Base-by-base conservation (phyloP, 257 asterid genomes). In the Eustoma russellianum region DNA sequence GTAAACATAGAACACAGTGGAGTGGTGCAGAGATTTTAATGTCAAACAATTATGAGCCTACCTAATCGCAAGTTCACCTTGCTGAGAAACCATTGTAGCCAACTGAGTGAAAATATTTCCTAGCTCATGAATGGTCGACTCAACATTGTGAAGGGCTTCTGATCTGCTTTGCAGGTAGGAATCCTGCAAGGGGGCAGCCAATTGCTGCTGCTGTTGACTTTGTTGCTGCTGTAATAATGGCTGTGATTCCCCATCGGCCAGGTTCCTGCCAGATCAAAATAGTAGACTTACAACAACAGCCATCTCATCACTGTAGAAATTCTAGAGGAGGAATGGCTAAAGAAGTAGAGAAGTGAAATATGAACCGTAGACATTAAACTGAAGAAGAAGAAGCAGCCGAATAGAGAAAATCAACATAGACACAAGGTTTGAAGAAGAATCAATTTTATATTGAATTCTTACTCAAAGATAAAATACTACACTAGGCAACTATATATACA, bases 11-110 rank as follows among this genome's bases (percentile, higher is more conserved):
- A n/a, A n/a, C n/a, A n/a, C n/a, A n/a, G 14, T 48, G 8, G 5
- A 49, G 41, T 9, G 17, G 33, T 16, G 41, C 17, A 48, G 3
- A 48, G 49, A 55, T 19, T 19, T 19, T 0, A 2, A 46, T 30
- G 6, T 9, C n/a, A 7, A 19, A 38, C n/a, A 53, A 12, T 28
- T 6, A 17, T 28, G 40, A 11, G 61, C 58, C 49, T 55, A 81
- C 95, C 95, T 84, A 61, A 88, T 82, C 14, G 94, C 93, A 57
- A 84, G 79, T 62, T 88, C 96, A 18, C 96, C 94, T 77, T 88
- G 96, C 46, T 84, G 88, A 17, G 93, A 85, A 45, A 84, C 94
- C 96, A 88, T 82, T 43, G 94, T 84, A 50, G 96, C 96, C 59
- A 88, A 73, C 66, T 88, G 87, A 34, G 94, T 84, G 79, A 88